Evolutionary conservation across 2,329 filamentous ascomycete genomes (phyloP).

Genomic region (Pseudodiploospora longispora): DNA sequence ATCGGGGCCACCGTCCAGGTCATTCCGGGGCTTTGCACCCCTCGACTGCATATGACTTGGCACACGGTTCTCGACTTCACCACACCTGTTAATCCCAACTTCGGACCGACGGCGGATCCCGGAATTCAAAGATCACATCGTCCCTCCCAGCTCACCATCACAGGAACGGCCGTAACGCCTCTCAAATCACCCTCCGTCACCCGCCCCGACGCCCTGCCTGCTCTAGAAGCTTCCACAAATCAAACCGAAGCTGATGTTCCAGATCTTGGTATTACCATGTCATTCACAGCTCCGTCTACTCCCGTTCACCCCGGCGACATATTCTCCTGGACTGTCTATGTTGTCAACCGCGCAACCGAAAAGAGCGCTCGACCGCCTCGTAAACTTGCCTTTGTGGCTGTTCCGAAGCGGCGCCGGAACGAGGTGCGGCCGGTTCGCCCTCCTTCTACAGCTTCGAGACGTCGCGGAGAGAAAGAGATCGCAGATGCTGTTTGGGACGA

Average conservation of each 20-base stretch:
- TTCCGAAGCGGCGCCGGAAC: slow-evolving; percentile 56
- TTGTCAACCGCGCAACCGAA: slow-evolving; percentile 60
- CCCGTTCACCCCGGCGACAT: slow-evolving; percentile 55
- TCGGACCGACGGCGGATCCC: slow-evolving; percentile 44
- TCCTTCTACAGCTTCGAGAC: slow-evolving; percentile 38
- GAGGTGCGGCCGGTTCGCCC: slow-evolving; percentile 46
- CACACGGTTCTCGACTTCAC: slow-evolving; percentile 62
- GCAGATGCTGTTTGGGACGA: slow-evolving; percentile 66
- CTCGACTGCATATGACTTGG: slow-evolving; percentile 59
- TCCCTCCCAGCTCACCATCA: slow-evolving; percentile 56
- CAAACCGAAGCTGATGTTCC: slow-evolving; percentile 40
- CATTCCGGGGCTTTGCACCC: slow-evolving; percentile 48
- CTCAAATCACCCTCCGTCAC: slow-evolving; percentile 48
- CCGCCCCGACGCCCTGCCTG: slow-evolving; percentile 52
- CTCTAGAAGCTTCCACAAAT: slow-evolving; percentile 45
- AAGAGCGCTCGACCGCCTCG: slow-evolving; percentile 38
- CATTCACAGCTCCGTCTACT: slow-evolving; percentile 53
- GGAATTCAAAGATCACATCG: slow-evolving; percentile 54
- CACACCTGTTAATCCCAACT: slow-evolving; percentile 54
- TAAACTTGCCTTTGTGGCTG: slow-evolving; percentile 61
- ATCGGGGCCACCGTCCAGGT: slow-evolving; percentile 53
- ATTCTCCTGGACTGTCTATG: slow-evolving; percentile 66
- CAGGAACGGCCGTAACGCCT: slow-evolving; percentile 45
- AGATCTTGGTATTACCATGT: slow-evolving; percentile 67
- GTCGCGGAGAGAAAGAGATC: slow-evolving; percentile 31